Percentiles rank a stretch among this genome's conserved stretches.
Evolutionary conservation across 108 stramenopile genomes (phyloP).

Genomic region (Fragilaria crotonensis): DNA sequence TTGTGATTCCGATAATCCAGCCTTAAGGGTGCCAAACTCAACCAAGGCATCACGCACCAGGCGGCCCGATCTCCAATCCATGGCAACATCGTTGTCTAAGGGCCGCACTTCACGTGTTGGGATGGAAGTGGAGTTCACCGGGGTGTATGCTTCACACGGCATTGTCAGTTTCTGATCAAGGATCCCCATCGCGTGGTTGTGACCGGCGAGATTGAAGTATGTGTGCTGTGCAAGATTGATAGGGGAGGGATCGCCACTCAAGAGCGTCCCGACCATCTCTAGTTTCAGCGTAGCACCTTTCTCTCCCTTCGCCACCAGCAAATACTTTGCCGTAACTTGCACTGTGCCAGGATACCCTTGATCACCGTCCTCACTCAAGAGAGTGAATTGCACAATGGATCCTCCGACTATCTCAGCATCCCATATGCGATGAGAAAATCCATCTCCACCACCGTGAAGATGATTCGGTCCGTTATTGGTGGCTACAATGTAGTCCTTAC

Average conservation of each 20-base stretch:
- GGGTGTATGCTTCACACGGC: conserved; percentile 55
- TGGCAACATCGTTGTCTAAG: conserved; percentile 36
- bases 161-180: conserved; percentile 57
- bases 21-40: conserved; percentile 22
- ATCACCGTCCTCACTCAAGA: conserved; percentile 60
- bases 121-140: conserved; percentile 47
- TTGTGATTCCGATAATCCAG: conserved; percentile 15
- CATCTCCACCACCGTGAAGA: conserved; percentile 75
- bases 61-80: conserved; percentile 45
- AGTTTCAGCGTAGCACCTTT: conserved; percentile 26
- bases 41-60: conserved; percentile 38
- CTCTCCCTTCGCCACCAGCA: conserved; percentile 22
- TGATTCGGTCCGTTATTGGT: conserved; percentile 76
- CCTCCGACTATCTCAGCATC: conserved; percentile 27
- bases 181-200: conserved; percentile 31
- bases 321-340: conserved; percentile 51
- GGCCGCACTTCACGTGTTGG: conserved; percentile 56
- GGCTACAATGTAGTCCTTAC: conserved; percentile 38
- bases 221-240: conserved; percentile 78
- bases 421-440: conserved; percentile 57
- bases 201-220: conserved; percentile 75
- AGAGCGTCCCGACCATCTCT: conserved; percentile 41
- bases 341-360: conserved; percentile 76
- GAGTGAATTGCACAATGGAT: conserved; percentile 28
- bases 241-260: conserved; percentile 42